Evolutionary conservation across 139 green algal genomes (phyloP), one percentile per base, ranked within the genome.

Genomic region (Trebouxia sp.): DNA sequence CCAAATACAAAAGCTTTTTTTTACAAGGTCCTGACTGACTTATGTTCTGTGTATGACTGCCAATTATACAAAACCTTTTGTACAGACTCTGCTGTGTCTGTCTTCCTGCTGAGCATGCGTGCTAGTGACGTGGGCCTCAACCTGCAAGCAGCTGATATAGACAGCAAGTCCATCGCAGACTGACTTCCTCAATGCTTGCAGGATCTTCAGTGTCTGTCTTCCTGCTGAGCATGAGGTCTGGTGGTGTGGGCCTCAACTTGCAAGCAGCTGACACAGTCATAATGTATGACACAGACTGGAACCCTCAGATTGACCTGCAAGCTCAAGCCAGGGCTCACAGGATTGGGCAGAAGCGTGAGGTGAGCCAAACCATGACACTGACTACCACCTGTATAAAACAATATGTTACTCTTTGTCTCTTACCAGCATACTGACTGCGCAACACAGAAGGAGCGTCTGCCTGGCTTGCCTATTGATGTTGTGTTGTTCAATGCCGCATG

Each of bases 331-430:
- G 95, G 41, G 95, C 95, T 6, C 95, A 98, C 80, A 91, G 95
- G 38, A 97, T 98, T 80, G 95, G 95, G 3, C 95, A 98, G 89
- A 98, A 95, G 86, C 97, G 95, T 81, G 91, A 98, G 89, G 94
- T 98, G 65, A 77, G 65, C 7, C 41, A 75, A 65, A 15, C 26
- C 22, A 38, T 65, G 6, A 5, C 12, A 5, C 24, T 32, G 24
- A 1, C 47, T 53, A 17, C 47, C 47, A 53, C 14, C 2, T 53
- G 47, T 53, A 17, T 17, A 53, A 53, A n/a, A 53, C 20, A 6
- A 26, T 14, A 53, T 53, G 10, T 35, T 9, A 2, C 53, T 1
- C 6, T 6, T 65, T 37, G 8, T 26, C 10, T 3, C 37, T 66
- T 7, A 38, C 55, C n/a, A 39, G 24, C n/a, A 22, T 28, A 66